phyloP scores from a whole-genome alignment of 2,329 filamentous ascomycete species.

The Monosporascus sp. region DNA sequence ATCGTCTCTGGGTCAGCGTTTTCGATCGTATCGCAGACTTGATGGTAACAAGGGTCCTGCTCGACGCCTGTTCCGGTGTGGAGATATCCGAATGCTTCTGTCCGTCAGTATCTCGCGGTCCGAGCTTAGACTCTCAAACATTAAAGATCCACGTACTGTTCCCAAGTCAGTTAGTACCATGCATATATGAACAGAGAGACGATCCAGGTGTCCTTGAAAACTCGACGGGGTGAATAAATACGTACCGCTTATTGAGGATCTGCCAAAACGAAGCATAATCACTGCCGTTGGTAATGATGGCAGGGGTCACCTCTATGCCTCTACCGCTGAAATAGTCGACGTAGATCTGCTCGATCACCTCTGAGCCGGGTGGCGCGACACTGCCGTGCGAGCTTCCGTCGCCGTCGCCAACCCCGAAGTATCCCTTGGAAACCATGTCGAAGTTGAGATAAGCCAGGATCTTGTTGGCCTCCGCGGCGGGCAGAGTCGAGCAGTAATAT shows the following conservation, averaged over 20 bases:
- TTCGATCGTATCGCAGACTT: conserved; percentile 27
- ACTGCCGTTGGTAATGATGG: conserved; percentile 35
- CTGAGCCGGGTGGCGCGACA: conserved; percentile 28
- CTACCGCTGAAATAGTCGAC: conserved; percentile 22
- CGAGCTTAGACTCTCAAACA: not conserved
- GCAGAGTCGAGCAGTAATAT: conserved; percentile 25
- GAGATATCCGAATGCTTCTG: conserved; percentile 26
- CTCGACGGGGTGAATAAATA: not conserved
- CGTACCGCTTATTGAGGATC: conserved; percentile 23
- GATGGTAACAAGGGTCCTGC: conserved; percentile 33
- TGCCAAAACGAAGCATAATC: conserved; percentile 49
- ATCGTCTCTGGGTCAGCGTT: conserved; percentile 27
- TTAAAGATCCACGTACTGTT: not conserved
- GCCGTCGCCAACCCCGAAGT: conserved; percentile 29
- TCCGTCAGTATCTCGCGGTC: not conserved
- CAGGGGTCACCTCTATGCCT: conserved; percentile 21
- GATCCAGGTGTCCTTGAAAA: not conserved
- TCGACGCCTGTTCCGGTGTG: conserved; percentile 44
- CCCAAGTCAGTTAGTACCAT: not conserved
- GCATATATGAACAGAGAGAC: not conserved
- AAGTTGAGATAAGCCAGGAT: conserved; percentile 31
- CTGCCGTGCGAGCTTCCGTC: conserved; percentile 32
- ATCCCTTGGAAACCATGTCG: conserved; percentile 30
- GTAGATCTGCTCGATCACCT: conserved; percentile 28
- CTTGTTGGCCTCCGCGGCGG: conserved; percentile 18